phyloP scores from a whole-genome alignment of 768 basidiomycete species.

The Boletus rubroflammeus region DNA sequence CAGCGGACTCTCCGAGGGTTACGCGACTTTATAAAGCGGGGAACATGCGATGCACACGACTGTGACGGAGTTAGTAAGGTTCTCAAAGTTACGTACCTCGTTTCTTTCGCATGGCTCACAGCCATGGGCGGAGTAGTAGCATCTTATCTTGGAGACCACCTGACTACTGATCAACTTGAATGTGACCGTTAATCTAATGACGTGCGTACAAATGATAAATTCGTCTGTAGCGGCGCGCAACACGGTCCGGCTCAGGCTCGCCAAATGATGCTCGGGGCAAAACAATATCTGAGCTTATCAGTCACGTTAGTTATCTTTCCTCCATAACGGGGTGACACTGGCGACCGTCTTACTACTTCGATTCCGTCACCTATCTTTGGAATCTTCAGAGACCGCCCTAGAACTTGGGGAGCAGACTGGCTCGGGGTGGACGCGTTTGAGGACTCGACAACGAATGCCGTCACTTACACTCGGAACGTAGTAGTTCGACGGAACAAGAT shows the following conservation, averaged over 20 bases:
- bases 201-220: neutral
- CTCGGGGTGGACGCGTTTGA: no score
- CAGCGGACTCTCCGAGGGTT: neutral
- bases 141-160: neutral
- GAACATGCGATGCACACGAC: constrained; percentile 22
- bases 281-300: neutral
- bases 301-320: neutral
- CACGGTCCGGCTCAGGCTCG: neutral
- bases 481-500: neutral
- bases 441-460: neutral
- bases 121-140: neutral
- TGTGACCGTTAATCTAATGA: neutral
- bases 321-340: constrained; percentile 2
- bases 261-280: neutral
- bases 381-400: neutral
- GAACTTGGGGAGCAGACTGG: neutral
- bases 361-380: constrained; percentile 5
- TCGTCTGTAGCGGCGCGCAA: neutral
- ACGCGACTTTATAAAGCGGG: constrained; percentile 22
- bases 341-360: neutral
- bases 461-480: neutral
- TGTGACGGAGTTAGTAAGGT: constrained; percentile 7
- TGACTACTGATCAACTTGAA: neutral
- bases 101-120: constrained; percentile 7
- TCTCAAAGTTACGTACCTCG: constrained; percentile 19